phyloP scores from a whole-genome alignment of 2,329 filamentous ascomycete species.

The Fusarium papillatum region DNA sequence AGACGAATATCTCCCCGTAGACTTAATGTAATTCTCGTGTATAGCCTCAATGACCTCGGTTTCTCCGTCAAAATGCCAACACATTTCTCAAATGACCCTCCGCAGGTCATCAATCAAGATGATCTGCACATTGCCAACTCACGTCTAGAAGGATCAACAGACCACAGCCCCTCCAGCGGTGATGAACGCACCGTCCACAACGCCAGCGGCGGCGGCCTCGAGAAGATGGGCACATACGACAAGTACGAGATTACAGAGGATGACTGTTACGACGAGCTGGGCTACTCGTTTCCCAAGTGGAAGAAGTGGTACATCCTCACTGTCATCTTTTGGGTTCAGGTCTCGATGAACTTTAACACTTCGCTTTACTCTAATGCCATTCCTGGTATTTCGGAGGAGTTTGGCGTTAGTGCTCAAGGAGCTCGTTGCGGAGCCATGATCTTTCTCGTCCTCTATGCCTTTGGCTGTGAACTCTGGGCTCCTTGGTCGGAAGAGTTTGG shows the following conservation, averaged over 20 bases:
- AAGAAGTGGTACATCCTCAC: slow-evolving; percentile 82
- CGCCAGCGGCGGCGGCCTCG: slow-evolving; percentile 39
- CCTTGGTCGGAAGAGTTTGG: slow-evolving; percentile 90
- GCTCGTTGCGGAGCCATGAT: slow-evolving; percentile 82
- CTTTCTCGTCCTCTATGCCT: slow-evolving; percentile 85
- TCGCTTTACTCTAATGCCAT: slow-evolving; percentile 80
- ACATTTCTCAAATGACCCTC: slow-evolving; percentile 53
- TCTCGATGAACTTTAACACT: slow-evolving; percentile 86
- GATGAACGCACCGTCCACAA: slow-evolving; percentile 50
- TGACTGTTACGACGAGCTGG: slow-evolving; percentile 76
- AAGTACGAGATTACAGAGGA: slow-evolving; percentile 63
- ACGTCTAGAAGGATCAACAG: slow-evolving; percentile 49
- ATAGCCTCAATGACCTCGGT: not conserved
- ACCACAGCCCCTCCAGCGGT: slow-evolving; percentile 22
- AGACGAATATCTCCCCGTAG: slow-evolving; percentile 2
- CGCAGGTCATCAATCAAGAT: slow-evolving; percentile 52
- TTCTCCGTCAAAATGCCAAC: slow-evolving; percentile 42
- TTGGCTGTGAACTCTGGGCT: slow-evolving; percentile 90
- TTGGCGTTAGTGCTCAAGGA: slow-evolving; percentile 75
- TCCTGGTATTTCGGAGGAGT: slow-evolving; percentile 75
- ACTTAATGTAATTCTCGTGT: not conserved
- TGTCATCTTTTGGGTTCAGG: slow-evolving; percentile 81
- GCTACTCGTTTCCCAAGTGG: slow-evolving; percentile 69
- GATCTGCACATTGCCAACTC: slow-evolving; percentile 53
- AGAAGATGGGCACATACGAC: slow-evolving; percentile 54